Conservation (phyloP, 2,329 filamentous ascomycete genomes). For the Botrytis fragariae region DNA sequence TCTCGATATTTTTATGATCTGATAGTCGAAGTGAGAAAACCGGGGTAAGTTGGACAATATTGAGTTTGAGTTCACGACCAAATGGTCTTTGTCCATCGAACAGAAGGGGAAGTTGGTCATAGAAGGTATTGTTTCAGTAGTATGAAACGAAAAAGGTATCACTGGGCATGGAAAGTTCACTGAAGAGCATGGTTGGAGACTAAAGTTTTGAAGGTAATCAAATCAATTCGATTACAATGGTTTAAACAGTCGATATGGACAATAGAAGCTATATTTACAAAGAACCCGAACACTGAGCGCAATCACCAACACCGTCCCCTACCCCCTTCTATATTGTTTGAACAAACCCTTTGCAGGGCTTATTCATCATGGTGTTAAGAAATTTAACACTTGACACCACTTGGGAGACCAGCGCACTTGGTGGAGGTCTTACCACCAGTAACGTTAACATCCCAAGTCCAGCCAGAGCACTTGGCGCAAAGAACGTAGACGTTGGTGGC, state of each 20-base stretch:
- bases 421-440: constrained; percentile 50
- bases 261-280: constrained; percentile 6
- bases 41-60: background rate
- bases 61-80: background rate
- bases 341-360: background rate
- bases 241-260: constrained; percentile 9
- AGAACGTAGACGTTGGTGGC: constrained; percentile 52
- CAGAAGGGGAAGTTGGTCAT: background rate
- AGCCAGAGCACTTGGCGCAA: constrained; percentile 52
- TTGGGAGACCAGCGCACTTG: constrained; percentile 42
- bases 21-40: background rate
- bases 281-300: background rate
- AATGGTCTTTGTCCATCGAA: background rate
- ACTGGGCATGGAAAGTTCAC: background rate
- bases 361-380: background rate
- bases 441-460: constrained; percentile 51
- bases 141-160: background rate
- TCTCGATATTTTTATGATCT: background rate
- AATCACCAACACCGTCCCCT: background rate
- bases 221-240: constrained; percentile 1
- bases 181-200: background rate
- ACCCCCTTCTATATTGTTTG: background rate
- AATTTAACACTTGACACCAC: constrained; percentile 30
- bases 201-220: background rate
- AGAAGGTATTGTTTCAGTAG: background rate